Evolutionary conservation across 164 flowering plant genomes (phyloP).

Genomic region (Magnolia officinalis): DNA sequence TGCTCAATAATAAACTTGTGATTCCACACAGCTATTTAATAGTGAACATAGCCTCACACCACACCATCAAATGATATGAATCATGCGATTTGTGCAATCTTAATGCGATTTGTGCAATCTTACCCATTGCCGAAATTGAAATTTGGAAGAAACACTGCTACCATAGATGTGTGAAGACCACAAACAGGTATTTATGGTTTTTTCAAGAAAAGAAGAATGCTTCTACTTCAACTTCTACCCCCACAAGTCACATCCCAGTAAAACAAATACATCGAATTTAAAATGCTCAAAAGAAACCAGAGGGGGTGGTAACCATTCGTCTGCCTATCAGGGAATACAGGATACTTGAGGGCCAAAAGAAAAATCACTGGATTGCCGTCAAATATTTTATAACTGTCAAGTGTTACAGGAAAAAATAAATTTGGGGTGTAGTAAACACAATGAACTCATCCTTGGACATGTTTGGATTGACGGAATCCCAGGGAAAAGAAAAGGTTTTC

Average conservation of each 20-base stretch:
- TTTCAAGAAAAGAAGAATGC: neutral
- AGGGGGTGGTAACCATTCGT: constrained; percentile 61
- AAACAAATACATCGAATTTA: constrained; percentile 80
- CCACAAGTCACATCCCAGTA: constrained; percentile 91
- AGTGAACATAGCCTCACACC: no score
- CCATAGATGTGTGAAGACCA: constrained; percentile 2
- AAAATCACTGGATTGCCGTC: constrained; percentile 90
- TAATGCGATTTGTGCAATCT: constrained; percentile 24
- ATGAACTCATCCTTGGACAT: no score
- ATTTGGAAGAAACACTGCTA: constrained; percentile 70
- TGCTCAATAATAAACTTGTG: constrained; percentile 82
- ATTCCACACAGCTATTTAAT: neutral
- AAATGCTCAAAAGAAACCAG: constrained; percentile 82
- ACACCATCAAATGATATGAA: neutral
- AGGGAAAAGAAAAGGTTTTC: no score
- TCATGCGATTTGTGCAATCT: constrained; percentile 9
- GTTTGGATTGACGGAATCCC: no score
- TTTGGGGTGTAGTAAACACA: no score
- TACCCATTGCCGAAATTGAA: constrained; percentile 94
- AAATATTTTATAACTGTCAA: constrained; percentile 90
- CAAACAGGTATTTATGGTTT: no score
- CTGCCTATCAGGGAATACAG: constrained; percentile 78
- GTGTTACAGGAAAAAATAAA: neutral
- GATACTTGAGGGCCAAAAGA: constrained; percentile 93
- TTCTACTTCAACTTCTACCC: constrained; percentile 91